A percentile compares a stretch with the other conserved stretches of the same genome.
These are phyloP conservation scores for Saposhnikovia divaricata DNA, from an alignment of 129 eudicot species.

Conservation along the genomic window DNA sequence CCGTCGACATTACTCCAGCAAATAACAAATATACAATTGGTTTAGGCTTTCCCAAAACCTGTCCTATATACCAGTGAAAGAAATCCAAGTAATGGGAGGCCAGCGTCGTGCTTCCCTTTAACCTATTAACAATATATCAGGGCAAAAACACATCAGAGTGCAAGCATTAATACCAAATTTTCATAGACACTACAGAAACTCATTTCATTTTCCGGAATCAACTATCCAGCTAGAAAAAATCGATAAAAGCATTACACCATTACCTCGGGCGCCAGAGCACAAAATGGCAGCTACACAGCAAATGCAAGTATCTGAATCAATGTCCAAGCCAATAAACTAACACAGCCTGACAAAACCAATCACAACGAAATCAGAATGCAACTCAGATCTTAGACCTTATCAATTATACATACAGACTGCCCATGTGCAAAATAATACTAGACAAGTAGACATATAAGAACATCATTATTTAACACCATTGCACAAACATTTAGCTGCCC, in stretches of 20 bases:
- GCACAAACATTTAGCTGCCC: conserved; percentile 7
- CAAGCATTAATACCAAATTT: neutral
- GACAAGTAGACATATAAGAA: neutral
- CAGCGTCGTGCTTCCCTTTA: conserved; percentile 5
- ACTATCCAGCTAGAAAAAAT: neutral
- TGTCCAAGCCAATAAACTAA: neutral
- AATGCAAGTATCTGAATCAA: neutral
- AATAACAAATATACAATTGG: conserved; percentile 28
- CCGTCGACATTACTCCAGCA: conserved; percentile 49
- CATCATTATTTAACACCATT: neutral
- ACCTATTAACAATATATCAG: neutral
- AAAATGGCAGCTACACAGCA: neutral
- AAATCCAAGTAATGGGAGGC: conserved; percentile 10
- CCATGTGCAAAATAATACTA: neutral
- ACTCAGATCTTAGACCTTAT: conserved; percentile 14
- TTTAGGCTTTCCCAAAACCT: conserved; percentile 31
- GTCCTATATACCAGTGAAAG: conserved; percentile 18
- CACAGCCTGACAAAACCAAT: conserved; percentile 9
- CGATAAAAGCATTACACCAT: neutral
- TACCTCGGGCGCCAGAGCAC: conserved; percentile 7
- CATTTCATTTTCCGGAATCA: neutral
- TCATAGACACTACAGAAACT: neutral
- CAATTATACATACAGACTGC: neutral
- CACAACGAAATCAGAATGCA: neutral
- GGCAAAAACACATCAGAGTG: neutral